Conservation (phyloP, 345 rosid species). For the Eucalyptus decipiens region DNA sequence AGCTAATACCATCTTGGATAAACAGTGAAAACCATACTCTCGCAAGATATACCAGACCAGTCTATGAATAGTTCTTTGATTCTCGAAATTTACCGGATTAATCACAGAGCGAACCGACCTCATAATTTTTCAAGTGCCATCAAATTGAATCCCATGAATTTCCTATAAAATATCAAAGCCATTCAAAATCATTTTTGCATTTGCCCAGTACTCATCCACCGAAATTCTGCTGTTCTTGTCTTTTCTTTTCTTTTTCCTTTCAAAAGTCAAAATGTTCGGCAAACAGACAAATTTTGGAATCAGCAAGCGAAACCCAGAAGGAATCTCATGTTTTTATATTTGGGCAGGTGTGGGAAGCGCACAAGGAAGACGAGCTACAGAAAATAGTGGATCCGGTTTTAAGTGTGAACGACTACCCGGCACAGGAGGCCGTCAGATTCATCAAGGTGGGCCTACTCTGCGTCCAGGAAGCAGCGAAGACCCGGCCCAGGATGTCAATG, state of each 20-base stretch:
- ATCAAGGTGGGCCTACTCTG: conserved; percentile 42
- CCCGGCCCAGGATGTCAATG: conserved; percentile 33
- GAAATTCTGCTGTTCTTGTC: background rate
- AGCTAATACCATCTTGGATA: background rate
- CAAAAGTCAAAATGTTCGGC: background rate
- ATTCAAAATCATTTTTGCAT: too few relatives aligned
- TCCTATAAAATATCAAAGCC: background rate
- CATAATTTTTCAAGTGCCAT: background rate
- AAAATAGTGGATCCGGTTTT: conserved; percentile 31
- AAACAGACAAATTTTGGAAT: background rate
- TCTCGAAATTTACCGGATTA: background rate
- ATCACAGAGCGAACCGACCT: background rate
- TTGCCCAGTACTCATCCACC: background rate
- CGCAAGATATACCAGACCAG: background rate
- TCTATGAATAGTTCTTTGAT: background rate
- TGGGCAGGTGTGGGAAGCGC: conserved; percentile 46
- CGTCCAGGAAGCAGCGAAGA: conserved; percentile 39
- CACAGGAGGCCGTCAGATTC: conserved; percentile 23
- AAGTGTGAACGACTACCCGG: conserved; percentile 12
- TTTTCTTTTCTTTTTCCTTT: background rate
- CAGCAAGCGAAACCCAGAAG: background rate
- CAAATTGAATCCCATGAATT: background rate
- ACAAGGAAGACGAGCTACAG: conserved; percentile 3
- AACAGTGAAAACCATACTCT: background rate
- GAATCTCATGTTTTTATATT: background rate